These are phyloP conservation scores for Ettlia oleoabundans DNA, from an alignment of 139 green algal genomes.

Conservation along the genomic window DNA sequence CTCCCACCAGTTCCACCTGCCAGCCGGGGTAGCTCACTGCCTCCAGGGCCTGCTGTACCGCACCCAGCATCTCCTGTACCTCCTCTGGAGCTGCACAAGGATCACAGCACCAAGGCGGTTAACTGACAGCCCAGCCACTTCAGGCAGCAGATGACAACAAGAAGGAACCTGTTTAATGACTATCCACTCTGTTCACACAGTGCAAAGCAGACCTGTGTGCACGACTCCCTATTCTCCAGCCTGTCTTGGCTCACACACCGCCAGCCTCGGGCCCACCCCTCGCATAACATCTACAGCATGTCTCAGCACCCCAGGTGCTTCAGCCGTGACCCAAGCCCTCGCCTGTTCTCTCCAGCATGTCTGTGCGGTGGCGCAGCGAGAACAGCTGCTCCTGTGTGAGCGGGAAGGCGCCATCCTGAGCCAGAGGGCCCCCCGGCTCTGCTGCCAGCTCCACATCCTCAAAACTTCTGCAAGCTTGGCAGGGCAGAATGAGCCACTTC, in stretches of 20 bases:
- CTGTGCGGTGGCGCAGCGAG: conserved; percentile 8
- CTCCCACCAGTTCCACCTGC: conserved; percentile 38
- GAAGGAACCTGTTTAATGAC: too few relatives aligned
- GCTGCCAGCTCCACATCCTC: conserved; percentile 4
- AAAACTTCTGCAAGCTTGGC: conserved; percentile 28
- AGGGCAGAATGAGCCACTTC: not conserved
- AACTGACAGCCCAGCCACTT: too few relatives aligned
- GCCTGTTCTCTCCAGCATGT: conserved; percentile 7
- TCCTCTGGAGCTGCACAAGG: conserved; percentile 27
- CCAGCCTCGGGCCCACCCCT: too few relatives aligned
- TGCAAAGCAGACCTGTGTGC: too few relatives aligned
- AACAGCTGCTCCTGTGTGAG: conserved; percentile 7
- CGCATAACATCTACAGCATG: too few relatives aligned
- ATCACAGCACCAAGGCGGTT: too few relatives aligned
- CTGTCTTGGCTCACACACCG: too few relatives aligned
- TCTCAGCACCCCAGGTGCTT: too few relatives aligned
- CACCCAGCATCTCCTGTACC: conserved; percentile 34
- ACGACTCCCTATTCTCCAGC: too few relatives aligned
- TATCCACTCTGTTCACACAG: too few relatives aligned
- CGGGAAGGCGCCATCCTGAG: not conserved
- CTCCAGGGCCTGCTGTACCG: conserved; percentile 17
- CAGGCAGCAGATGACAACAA: not conserved
- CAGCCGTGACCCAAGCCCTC: too few relatives aligned
- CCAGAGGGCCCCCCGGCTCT: not conserved
- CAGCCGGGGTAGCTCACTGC: conserved; percentile 18